Evolutionary conservation across 805 yeast species (phyloP).

Genomic region (Candida vartiovaarae): DNA sequence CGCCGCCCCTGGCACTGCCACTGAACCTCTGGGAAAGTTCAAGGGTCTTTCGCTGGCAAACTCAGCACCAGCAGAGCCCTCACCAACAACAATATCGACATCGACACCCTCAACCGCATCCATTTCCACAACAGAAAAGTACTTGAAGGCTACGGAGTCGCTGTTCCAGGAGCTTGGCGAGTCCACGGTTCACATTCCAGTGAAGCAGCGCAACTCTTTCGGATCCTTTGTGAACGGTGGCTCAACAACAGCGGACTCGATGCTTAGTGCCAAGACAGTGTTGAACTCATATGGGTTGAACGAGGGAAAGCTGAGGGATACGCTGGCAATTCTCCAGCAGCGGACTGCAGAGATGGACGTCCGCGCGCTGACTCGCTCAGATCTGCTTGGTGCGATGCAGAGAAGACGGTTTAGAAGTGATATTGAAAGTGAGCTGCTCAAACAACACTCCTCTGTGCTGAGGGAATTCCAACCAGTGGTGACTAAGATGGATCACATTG

Average conservation of each 20-base stretch:
- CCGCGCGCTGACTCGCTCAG: conserved; percentile 22
- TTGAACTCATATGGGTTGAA: conserved; percentile 27
- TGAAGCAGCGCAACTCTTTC: too few species aligned
- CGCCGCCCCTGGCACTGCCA: conserved; percentile 33
- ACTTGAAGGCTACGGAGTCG: conserved; percentile 40
- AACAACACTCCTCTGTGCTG: conserved; percentile 44
- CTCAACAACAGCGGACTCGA: conserved; percentile 24
- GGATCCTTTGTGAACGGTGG: not conserved
- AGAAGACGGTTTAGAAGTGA: conserved; percentile 54
- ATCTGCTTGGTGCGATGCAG: conserved; percentile 48
- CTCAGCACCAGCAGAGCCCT: too few species aligned
- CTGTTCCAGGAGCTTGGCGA: conserved; percentile 23
- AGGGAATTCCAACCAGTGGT: conserved; percentile 39
- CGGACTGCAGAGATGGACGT: conserved; percentile 23
- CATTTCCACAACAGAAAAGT: conserved; percentile 32
- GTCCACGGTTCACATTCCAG: not conserved
- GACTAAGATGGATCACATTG: conserved; percentile 31
- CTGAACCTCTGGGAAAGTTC: conserved; percentile 29
- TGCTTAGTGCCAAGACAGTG: conserved; percentile 27
- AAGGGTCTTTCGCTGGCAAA: conserved; percentile 27
- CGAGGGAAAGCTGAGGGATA: conserved; percentile 28
- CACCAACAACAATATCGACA: conserved; percentile 3
- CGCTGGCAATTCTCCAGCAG: conserved; percentile 26
- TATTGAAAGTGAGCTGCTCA: conserved; percentile 53
- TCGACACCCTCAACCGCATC: too few species aligned